phyloP scores from a whole-genome alignment of 2,329 filamentous ascomycete species.

The Penicillium expansum region DNA sequence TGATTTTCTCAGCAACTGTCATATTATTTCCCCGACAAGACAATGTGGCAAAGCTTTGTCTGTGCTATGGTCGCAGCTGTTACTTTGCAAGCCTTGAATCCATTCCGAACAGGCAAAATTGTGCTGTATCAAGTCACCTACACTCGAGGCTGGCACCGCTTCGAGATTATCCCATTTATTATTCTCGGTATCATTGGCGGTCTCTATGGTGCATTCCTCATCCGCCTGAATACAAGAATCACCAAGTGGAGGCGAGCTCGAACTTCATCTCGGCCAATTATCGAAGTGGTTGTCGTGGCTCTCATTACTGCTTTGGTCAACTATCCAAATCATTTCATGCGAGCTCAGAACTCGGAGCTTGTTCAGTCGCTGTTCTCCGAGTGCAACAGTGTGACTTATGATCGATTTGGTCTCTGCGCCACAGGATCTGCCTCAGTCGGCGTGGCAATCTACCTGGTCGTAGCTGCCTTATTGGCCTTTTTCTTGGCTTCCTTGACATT shows the following conservation, averaged over 20 bases:
- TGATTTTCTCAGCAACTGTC: slow-evolving; percentile 68
- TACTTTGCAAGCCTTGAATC: slow-evolving; percentile 86
- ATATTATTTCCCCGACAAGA: slow-evolving; percentile 98
- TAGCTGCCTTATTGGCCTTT: slow-evolving; percentile 81
- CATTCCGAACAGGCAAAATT: slow-evolving; percentile 91
- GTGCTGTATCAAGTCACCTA: slow-evolving; percentile 96
- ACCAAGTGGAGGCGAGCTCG: slow-evolving; percentile 73
- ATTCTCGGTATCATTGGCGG: slow-evolving; percentile 85
- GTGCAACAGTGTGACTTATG: slow-evolving; percentile 76
- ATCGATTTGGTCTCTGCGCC: slow-evolving; percentile 87
- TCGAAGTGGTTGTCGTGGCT: slow-evolving; percentile 77
- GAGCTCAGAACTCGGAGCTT: slow-evolving; percentile 84
- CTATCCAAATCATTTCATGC: slow-evolving; percentile 95
- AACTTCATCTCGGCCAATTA: slow-evolving; percentile 69
- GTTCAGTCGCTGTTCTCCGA: slow-evolving; percentile 91
- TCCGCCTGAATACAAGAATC: slow-evolving; percentile 87
- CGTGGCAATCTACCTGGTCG: slow-evolving; percentile 76
- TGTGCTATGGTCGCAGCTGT: slow-evolving; percentile 99
- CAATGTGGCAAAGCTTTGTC: slow-evolving; percentile 99
- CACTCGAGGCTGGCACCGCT: slow-evolving; percentile 86
- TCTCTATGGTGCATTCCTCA: slow-evolving; percentile 92
- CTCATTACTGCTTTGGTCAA: slow-evolving; percentile 84
- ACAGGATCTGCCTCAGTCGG: slow-evolving; percentile 77
- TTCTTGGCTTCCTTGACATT: slow-evolving; percentile 85
- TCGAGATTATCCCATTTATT: slow-evolving; percentile 85